A percentile compares a stretch with the other conserved stretches of the same genome.
phyloP scores from a whole-genome alignment of 495 filamentous ascomycete species.

The Penicillium fimorum region DNA sequence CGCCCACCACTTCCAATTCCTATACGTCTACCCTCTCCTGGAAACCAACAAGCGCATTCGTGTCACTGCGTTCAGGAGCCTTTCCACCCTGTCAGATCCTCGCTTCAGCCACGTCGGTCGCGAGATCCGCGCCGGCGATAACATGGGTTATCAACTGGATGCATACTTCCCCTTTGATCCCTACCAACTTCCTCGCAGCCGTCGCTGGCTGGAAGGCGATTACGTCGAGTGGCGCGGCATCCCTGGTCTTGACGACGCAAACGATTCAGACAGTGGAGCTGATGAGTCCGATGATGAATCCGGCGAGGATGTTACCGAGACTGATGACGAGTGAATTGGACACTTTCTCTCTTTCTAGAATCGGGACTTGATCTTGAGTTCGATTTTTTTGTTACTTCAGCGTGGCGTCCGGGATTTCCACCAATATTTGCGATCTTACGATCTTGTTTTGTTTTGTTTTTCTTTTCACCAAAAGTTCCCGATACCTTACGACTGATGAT shows the following conservation, averaged over 20 bases:
- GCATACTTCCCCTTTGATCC: conserved; percentile 98
- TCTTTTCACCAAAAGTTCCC: conserved; percentile 21
- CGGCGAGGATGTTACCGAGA: conserved; percentile 36
- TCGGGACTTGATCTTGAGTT: conserved; percentile 4
- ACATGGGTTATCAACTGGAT: conserved; percentile 76
- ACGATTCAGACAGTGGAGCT: conserved; percentile 49
- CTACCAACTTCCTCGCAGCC: conserved; percentile 80
- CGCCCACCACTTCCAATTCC: conserved; percentile 74
- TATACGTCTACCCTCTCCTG: conserved; percentile 83
- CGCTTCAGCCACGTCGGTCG: conserved; percentile 51
- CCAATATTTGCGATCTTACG: conserved; percentile 4
- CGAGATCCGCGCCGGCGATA: conserved; percentile 60
- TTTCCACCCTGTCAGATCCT: conserved; percentile 31
- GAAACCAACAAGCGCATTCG: conserved; percentile 88
- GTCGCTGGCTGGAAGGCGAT: conserved; percentile 78
- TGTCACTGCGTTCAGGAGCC: conserved; percentile 58
- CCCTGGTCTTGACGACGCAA: conserved; percentile 64
- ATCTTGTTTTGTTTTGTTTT: conserved; percentile 17
- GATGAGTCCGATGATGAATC: conserved; percentile 34
- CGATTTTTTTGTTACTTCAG: conserved; percentile 21
- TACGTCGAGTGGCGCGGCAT: conserved; percentile 83
- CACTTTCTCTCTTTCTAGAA: conserved; percentile 1
- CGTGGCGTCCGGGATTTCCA: conserved; percentile 24
- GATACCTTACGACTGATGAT: conserved; percentile 23
- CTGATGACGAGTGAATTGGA: conserved; percentile 37